These are phyloP conservation scores for Delitschia confertaspora DNA, from an alignment of 495 filamentous ascomycete species.

Conservation along the genomic window DNA sequence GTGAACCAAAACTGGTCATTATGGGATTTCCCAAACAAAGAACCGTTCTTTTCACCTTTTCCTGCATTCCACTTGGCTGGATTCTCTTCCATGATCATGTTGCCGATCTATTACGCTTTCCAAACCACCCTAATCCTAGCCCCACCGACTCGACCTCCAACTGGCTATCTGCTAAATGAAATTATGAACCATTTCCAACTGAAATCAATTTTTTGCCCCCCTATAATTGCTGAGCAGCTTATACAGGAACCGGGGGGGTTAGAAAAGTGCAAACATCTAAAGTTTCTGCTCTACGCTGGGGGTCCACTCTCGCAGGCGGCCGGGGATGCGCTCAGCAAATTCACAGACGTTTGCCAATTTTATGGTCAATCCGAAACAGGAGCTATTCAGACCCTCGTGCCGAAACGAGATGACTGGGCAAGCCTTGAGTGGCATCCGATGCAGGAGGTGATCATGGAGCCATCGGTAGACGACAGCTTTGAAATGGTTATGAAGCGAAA, in stretches of 20 bases:
- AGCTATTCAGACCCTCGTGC: not conserved
- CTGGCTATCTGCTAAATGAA: not conserved
- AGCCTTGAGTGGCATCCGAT: slow-evolving; percentile 6
- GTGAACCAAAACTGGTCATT: slow-evolving; percentile 2
- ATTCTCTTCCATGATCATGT: slow-evolving; percentile 3
- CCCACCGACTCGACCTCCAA: slow-evolving; percentile 4
- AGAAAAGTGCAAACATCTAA: not conserved
- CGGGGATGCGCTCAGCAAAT: not conserved
- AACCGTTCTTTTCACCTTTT: not conserved
- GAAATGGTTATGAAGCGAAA: not conserved
- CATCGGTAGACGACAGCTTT: not conserved
- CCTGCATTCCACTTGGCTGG: not conserved
- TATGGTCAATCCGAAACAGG: slow-evolving; percentile 4
- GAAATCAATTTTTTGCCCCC: not conserved
- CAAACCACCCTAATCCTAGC: not conserved
- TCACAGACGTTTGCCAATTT: not conserved
- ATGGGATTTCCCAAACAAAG: slow-evolving; percentile 1
- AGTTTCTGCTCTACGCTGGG: not conserved
- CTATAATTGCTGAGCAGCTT: not conserved
- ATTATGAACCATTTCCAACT: not conserved
- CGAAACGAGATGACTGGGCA: not conserved
- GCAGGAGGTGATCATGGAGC: slow-evolving; percentile 1
- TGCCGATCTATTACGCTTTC: not conserved
- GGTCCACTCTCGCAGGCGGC: not conserved
- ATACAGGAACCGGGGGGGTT: slow-evolving; percentile 2